These are phyloP conservation scores for Pyricularia sp. DNA, from an alignment of 2,329 filamentous ascomycete genomes.

Conservation along the genomic window DNA sequence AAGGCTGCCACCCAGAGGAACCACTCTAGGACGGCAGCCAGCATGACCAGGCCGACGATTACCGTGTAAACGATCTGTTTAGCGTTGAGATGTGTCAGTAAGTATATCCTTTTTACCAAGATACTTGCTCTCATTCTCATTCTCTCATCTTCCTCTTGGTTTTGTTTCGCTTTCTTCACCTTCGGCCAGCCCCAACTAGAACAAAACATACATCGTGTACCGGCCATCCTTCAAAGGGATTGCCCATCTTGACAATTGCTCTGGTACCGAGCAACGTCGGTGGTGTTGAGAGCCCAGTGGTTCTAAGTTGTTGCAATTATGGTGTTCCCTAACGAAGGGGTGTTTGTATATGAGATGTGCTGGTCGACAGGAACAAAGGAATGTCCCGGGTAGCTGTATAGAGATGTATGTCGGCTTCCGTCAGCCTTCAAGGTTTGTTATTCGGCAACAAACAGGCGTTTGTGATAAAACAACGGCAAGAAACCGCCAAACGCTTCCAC, in stretches of 20 bases:
- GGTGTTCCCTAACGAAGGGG: background rate
- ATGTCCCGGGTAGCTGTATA: background rate
- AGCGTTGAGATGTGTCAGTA: background rate
- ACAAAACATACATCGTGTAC: conserved; percentile 28
- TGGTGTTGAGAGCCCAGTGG: background rate
- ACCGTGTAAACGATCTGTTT: conserved; percentile 69
- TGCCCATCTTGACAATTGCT: conserved; percentile 1
- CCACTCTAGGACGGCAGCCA: conserved; percentile 83
- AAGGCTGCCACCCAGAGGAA: conserved; percentile 91
- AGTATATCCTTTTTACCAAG: background rate
- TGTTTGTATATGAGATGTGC: background rate
- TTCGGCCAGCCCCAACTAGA: background rate
- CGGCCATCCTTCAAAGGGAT: conserved; percentile 28
- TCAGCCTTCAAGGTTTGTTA: background rate
- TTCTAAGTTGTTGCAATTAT: background rate
- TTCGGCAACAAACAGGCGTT: background rate
- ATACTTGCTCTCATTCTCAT: background rate
- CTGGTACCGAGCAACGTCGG: background rate
- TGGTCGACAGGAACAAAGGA: background rate
- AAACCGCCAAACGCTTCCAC: background rate
- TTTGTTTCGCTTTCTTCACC: background rate
- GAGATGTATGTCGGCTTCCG: background rate
- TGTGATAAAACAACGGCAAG: background rate
- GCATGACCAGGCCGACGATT: conserved; percentile 68
- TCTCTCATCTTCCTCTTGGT: background rate